A percentile compares a stretch with the other conserved stretches of the same genome.
phyloP scores from a whole-genome alignment of 495 filamentous ascomycete genomes.

The Aspergillus panamensis region DNA sequence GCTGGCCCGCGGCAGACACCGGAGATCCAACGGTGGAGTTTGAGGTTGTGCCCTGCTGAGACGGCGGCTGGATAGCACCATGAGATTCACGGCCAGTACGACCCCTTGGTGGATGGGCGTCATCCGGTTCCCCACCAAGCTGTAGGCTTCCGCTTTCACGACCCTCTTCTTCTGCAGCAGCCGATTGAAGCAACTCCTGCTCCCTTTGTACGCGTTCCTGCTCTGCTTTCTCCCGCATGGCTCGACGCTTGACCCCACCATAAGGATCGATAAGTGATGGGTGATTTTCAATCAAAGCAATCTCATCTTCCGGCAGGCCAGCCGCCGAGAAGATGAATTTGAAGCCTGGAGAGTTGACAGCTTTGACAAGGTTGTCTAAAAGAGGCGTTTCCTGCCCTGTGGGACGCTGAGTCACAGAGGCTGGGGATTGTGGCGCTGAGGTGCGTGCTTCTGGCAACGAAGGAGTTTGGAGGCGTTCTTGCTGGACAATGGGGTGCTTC shows the following conservation, averaged over 20 bases:
- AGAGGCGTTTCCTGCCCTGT: conserved; percentile 33
- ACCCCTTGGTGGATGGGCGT: conserved; percentile 49
- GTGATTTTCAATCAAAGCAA: conserved; percentile 55
- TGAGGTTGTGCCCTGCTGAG: conserved; percentile 56
- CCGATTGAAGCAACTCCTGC: conserved; percentile 53
- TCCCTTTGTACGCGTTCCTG: conserved; percentile 60
- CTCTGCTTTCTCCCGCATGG: conserved; percentile 62
- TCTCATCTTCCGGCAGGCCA: conserved; percentile 50
- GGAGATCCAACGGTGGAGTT: conserved; percentile 46
- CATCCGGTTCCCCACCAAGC: conserved; percentile 87
- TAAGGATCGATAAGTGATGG: conserved; percentile 78
- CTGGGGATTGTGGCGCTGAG: conserved; percentile 20
- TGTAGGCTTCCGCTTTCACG: conserved; percentile 83
- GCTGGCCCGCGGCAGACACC: conserved; percentile 48
- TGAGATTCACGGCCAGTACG: conserved; percentile 49
- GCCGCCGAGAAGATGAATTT: conserved; percentile 57
- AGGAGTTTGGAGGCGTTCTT: conserved; percentile 26
- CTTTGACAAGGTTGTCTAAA: conserved; percentile 49
- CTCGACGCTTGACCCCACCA: conserved; percentile 71
- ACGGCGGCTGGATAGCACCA: conserved; percentile 68
- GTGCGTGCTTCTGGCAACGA: conserved; percentile 26
- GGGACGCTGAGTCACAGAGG: conserved; percentile 19
- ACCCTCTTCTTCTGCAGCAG: conserved; percentile 51
- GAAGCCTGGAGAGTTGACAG: conserved; percentile 54
- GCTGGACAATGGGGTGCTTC: conserved; percentile 30